These are phyloP conservation scores for Claviceps citrina DNA, from an alignment of 2,329 filamentous ascomycete genomes.

Conservation along the genomic window DNA sequence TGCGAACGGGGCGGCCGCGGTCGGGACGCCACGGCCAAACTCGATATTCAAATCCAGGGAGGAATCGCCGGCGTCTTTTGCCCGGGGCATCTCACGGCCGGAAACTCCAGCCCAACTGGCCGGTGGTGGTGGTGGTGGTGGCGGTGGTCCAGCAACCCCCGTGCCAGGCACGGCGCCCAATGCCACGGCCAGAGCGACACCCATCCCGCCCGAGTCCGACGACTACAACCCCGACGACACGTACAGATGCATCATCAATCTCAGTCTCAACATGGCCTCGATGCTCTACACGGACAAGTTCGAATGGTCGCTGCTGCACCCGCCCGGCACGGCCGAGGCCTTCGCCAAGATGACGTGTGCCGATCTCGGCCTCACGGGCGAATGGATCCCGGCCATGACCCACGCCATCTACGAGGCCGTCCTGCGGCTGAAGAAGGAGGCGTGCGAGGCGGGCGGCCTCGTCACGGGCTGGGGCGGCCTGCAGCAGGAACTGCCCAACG, in stretches of 20 bases:
- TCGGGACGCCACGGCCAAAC: constrained; percentile 17
- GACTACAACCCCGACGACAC: constrained; percentile 83
- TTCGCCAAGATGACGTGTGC: constrained; percentile 89
- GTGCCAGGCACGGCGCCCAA: constrained; percentile 25
- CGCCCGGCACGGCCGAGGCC: constrained; percentile 76
- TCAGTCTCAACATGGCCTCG: constrained; percentile 85
- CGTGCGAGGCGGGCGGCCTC: constrained; percentile 78
- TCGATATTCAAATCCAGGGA: constrained; percentile 22
- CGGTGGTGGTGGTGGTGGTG: constrained; percentile 12
- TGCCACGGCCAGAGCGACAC: constrained; percentile 55
- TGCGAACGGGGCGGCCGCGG: constrained; percentile 9
- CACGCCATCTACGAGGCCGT: constrained; percentile 96
- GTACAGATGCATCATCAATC: constrained; percentile 78
- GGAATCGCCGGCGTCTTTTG: constrained; percentile 22
- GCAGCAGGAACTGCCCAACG: constrained; percentile 63
- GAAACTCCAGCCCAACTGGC: constrained; percentile 43
- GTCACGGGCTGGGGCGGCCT: constrained; percentile 53
- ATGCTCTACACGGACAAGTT: constrained; percentile 93
- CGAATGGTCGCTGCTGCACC: constrained; percentile 89
- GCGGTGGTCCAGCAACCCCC: constrained; percentile 33
- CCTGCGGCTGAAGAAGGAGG: constrained; percentile 84
- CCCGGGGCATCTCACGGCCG: constrained; percentile 28
- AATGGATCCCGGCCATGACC: constrained; percentile 89
- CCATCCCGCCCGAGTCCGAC: constrained; percentile 45
- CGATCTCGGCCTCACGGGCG: constrained; percentile 73